A percentile compares a stretch with the other conserved stretches of the same genome.
phyloP scores from a whole-genome alignment of 2,329 filamentous ascomycete species.

The Thermothelomyces thermophilus region DNA sequence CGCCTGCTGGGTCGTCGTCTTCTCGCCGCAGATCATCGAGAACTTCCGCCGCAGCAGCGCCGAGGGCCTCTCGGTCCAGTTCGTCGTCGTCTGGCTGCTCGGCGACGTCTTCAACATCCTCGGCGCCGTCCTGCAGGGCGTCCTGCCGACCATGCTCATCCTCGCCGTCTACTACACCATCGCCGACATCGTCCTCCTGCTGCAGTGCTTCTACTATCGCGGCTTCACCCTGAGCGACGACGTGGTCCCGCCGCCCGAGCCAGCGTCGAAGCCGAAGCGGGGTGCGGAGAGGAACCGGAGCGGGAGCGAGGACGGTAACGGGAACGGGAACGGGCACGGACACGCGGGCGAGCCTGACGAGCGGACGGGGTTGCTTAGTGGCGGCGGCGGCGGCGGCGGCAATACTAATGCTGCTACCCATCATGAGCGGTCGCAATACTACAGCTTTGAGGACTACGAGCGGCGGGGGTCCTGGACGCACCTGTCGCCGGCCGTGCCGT shows the following conservation, averaged over 20 bases:
- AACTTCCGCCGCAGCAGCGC: constrained; percentile 82
- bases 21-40: constrained; percentile 92
- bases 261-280: constrained; percentile 9
- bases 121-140: constrained; percentile 83
- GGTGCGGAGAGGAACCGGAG: background rate
- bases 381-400: background rate
- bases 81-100: constrained; percentile 85
- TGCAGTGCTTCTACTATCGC: constrained; percentile 92
- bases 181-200: constrained; percentile 79
- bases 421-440: constrained; percentile 38
- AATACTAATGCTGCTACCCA: background rate
- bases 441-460: constrained; percentile 29
- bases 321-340: constrained; percentile 21
- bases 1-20: constrained; percentile 96
- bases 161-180: constrained; percentile 92
- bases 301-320: background rate
- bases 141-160: constrained; percentile 77
- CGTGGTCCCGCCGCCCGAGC: constrained; percentile 31
- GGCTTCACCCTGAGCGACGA: constrained; percentile 66
- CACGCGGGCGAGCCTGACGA: constrained; percentile 40
- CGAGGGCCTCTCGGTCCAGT: constrained; percentile 83
- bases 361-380: constrained; percentile 42
- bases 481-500: constrained; percentile 75
- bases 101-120: constrained; percentile 97
- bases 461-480: constrained; percentile 55